These are phyloP conservation scores for Pichia kluyveri DNA, from an alignment of 805 yeast genomes.

Conservation along the genomic window DNA sequence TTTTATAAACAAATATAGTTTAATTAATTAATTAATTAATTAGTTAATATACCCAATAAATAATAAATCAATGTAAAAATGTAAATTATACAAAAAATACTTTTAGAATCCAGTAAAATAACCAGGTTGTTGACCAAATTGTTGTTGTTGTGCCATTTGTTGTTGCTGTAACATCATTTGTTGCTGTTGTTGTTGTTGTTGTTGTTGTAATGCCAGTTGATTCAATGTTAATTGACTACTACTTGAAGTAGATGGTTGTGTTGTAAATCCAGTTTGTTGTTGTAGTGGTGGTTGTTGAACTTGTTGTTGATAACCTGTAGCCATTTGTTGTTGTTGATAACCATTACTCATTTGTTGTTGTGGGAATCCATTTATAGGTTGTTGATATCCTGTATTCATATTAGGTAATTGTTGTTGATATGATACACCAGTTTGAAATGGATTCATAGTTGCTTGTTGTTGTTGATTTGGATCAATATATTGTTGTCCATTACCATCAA, in stretches of 20 bases:
- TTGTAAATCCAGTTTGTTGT: slow-evolving; percentile 3
- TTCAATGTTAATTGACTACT: neutral
- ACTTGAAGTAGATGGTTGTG: neutral
- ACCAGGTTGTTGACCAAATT: slow-evolving; percentile 7
- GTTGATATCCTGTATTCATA: slow-evolving; percentile 12
- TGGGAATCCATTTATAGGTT: slow-evolving; percentile 14
- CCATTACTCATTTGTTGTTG: slow-evolving; percentile 23
- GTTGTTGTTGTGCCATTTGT: slow-evolving; percentile 12
- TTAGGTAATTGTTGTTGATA: slow-evolving; percentile 17
- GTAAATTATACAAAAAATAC: neutral
- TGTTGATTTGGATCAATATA: slow-evolving; percentile 38
- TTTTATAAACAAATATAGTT: neutral
- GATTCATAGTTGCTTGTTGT: slow-evolving; percentile 13
- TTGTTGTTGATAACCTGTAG: slow-evolving; percentile 2
- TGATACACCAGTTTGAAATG: slow-evolving; percentile 18
- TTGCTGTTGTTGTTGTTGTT: slow-evolving; percentile 13
- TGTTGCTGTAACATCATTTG: slow-evolving; percentile 9
- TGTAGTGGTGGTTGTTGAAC: too few species aligned
- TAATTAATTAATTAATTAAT: slow-evolving; percentile 1
- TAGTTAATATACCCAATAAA: slow-evolving; percentile 4
- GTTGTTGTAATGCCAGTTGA: slow-evolving; percentile 7
- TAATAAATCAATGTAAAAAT: too few species aligned
- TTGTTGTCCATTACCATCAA: slow-evolving; percentile 63
- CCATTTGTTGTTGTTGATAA: slow-evolving; percentile 15
- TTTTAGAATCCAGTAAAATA: slow-evolving; percentile 17